Conservation (phyloP, 2,329 filamentous ascomycete genomes). For the Fonsecaea pedrosoi region DNA sequence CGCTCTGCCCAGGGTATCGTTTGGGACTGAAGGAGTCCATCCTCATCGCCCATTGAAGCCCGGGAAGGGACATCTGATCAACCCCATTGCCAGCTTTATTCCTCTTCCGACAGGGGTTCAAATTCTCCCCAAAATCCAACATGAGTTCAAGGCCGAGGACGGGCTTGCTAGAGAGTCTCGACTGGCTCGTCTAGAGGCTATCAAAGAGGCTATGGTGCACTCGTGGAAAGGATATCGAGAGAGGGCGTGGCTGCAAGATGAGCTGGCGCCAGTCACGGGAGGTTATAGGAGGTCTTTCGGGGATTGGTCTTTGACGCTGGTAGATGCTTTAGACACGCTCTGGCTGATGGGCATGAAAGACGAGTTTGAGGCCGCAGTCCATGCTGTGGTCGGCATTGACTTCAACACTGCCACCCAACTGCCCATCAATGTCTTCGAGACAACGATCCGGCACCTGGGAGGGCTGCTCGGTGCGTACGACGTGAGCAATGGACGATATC, state of each 20-base stretch:
- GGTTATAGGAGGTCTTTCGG: conserved; percentile 63
- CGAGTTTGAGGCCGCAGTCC: conserved; percentile 69
- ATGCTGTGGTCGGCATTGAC: conserved; percentile 65
- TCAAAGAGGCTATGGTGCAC: conserved; percentile 60
- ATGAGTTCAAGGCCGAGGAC: conserved; percentile 29
- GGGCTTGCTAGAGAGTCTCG: conserved; percentile 16
- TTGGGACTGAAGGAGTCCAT: neutral
- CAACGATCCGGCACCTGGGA: conserved; percentile 50
- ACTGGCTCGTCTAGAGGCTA: conserved; percentile 49
- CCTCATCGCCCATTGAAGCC: neutral
- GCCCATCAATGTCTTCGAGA: conserved; percentile 49
- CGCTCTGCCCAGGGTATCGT: no score
- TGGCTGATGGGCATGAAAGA: conserved; percentile 73
- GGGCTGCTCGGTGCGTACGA: conserved; percentile 49
- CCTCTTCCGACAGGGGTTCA: conserved; percentile 28
- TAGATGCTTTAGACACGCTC: conserved; percentile 70
- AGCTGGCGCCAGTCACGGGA: conserved; percentile 64
- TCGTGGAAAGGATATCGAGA: conserved; percentile 67
- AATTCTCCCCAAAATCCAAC: conserved; percentile 34
- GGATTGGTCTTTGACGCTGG: conserved; percentile 70
- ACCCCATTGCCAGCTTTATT: conserved; percentile 28
- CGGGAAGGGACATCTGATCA: conserved; percentile 9
- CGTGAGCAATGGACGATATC: conserved; percentile 58
- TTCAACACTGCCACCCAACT: conserved; percentile 60
- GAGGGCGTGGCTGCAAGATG: conserved; percentile 69